phyloP scores from a whole-genome alignment of 2,329 filamentous ascomycete genomes.

The Myriosclerotinia curreyana region DNA sequence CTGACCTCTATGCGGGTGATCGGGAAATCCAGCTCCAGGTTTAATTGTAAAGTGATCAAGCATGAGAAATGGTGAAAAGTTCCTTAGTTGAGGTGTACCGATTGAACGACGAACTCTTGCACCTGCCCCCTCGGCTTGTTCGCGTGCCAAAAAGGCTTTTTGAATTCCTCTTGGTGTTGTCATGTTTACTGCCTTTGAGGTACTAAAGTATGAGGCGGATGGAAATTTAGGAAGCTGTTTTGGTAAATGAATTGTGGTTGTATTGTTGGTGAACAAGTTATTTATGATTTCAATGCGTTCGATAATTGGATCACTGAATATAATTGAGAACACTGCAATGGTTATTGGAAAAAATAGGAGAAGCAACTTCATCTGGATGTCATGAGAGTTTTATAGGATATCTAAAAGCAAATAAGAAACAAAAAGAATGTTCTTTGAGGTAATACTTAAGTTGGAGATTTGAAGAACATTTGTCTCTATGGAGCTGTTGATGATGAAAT shows the following conservation, averaged over 20 bases:
- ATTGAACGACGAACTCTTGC: conserved; percentile 84
- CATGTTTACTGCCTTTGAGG: conserved; percentile 48
- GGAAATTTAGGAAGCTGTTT: conserved; percentile 27
- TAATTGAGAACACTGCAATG: conserved; percentile 34
- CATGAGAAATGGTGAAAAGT: conserved; percentile 94
- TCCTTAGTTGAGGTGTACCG: conserved; percentile 75
- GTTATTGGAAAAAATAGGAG: conserved; percentile 33
- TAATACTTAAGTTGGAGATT: neutral
- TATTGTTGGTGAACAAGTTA: conserved; percentile 26
- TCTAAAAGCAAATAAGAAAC: neutral
- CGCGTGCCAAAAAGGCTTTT: conserved; percentile 77
- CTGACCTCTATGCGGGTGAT: conserved; percentile 67
- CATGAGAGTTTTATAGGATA: conserved; percentile 4
- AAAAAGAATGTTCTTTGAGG: conserved; percentile 8
- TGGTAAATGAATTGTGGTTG: conserved; percentile 20
- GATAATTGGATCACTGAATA: conserved; percentile 32
- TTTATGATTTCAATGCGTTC: conserved; percentile 26
- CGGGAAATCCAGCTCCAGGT: conserved; percentile 82
- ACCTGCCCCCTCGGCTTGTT: conserved; percentile 85
- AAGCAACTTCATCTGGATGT: conserved; percentile 34
- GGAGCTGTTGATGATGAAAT: conserved; percentile 16
- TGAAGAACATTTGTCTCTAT: neutral
- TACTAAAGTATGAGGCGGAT: conserved; percentile 27
- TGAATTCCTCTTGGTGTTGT: conserved; percentile 71
- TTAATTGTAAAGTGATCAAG: conserved; percentile 86